Base-by-base conservation (phyloP, 345 rosid species). In the Lepidium africanum region DNA sequence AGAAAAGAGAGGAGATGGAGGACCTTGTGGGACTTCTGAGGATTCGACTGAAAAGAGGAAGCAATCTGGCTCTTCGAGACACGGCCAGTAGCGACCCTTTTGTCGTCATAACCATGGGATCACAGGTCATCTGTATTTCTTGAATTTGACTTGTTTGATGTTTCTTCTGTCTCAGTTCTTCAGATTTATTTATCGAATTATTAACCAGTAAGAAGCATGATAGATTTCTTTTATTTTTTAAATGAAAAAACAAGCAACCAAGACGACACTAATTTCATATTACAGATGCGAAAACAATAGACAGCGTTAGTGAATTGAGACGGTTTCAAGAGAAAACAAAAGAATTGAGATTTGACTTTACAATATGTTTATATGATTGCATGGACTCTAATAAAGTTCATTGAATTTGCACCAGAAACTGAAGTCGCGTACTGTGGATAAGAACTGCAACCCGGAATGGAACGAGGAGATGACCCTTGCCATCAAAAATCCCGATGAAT, bases 391-490 rank as follows among this genome's bases (percentile, higher is more conserved):
- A 19, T 17, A 7, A 47, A 40, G 30, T 36, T 30, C 30, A 25
- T 38, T 58, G 27, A 52, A 60, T 60, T 30, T 60, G 59, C 49
- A 58, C 71, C 96, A 86, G 96, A 89, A 69, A 46, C 47, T 86
- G 78, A 87, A 86, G 81, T 81, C 87, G 13, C 84, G 82, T 0
- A 82, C 87, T 37, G 79, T 91, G 16, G 82, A 81, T 35, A 78
- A 78, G n/a, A 80, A 75, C 76, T 83, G 92, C 73, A 89, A 94
- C 72, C 99, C 99, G 0, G 86, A 76, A 62, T 91, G 97, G 97
- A 82, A 91, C 11, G 92, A 89, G 27, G 95, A 89, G 41, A 59
- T 87, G 52, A 89, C 95, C 19, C 87, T 94, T 37, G 75, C 91
- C 2, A 72, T 91, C 36, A 75, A 48, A 17, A 76, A 81, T 35